phyloP scores from a whole-genome alignment of 2,329 filamentous ascomycete species.

The Fusarium fujikuroi region DNA sequence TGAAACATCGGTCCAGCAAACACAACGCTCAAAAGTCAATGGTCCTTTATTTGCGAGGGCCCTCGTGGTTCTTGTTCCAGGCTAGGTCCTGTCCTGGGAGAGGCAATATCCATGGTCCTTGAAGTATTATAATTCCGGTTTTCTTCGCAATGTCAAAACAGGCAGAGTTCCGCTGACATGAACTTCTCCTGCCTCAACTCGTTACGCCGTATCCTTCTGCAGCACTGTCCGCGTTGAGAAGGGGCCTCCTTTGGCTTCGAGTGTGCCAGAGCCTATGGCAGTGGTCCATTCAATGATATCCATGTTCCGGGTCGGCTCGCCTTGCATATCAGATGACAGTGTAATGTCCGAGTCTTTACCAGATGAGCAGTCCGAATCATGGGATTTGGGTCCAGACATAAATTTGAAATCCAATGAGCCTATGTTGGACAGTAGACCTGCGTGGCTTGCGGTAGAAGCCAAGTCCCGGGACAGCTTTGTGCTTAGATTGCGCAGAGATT shows the following conservation, averaged over 20 bases:
- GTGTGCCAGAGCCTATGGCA: not conserved
- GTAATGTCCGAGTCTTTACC: conserved; percentile 19
- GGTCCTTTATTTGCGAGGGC: not conserved
- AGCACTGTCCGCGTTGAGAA: not conserved
- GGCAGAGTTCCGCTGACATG: not conserved
- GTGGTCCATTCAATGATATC: conserved; percentile 25
- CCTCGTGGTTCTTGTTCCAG: not conserved
- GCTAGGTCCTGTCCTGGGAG: conserved; percentile 1
- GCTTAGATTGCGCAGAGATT: not conserved
- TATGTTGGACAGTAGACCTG: conserved; percentile 2
- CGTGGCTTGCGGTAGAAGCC: conserved; percentile 4
- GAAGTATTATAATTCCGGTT: not conserved
- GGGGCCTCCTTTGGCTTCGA: conserved; percentile 4
- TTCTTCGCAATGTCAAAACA: not conserved
- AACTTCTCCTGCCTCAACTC: not conserved
- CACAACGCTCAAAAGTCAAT: not conserved
- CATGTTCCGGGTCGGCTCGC: conserved; percentile 4
- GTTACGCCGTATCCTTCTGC: conserved; percentile 5
- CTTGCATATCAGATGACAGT: conserved; percentile 8
- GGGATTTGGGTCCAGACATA: conserved; percentile 25
- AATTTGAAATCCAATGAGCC: conserved; percentile 17
- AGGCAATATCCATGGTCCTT: conserved; percentile 5
- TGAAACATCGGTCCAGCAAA: not conserved
- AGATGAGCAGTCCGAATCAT: conserved; percentile 3
- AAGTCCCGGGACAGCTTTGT: conserved; percentile 6